Evolutionary conservation across 352 stramenopile species (phyloP).

Genomic region (Phytopythium vexans): DNA sequence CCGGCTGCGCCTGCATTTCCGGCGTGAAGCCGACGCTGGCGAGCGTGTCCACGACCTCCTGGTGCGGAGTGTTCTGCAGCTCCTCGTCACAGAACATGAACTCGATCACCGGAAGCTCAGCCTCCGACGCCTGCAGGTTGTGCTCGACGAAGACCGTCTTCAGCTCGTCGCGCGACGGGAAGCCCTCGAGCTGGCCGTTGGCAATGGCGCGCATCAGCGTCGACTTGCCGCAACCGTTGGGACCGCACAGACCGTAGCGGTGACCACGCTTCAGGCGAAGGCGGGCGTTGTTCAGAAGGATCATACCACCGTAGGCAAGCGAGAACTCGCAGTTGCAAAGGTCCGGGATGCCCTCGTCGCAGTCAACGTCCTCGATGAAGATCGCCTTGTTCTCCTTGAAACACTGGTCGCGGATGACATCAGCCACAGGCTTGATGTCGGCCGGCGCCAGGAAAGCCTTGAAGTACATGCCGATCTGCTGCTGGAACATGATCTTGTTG

Average conservation of each 20-base stretch:
- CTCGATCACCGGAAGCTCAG: slow-evolving; percentile 80
- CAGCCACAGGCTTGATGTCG: slow-evolving; percentile 62
- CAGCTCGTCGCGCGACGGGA: slow-evolving; percentile 93
- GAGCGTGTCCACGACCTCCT: slow-evolving; percentile 92
- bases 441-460: slow-evolving; percentile 70
- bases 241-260: slow-evolving; percentile 94
- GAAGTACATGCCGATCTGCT: slow-evolving; percentile 90
- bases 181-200: slow-evolving; percentile 95
- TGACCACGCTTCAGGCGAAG: slow-evolving; percentile 90
- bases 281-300: slow-evolving; percentile 90
- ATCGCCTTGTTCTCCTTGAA: slow-evolving; percentile 91
- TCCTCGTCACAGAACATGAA: slow-evolving; percentile 89
- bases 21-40: slow-evolving; percentile 91
- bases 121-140: slow-evolving; percentile 92
- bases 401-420: slow-evolving; percentile 79
- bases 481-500: slow-evolving; percentile 93
- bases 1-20: slow-evolving; percentile 91
- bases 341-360: slow-evolving; percentile 96
- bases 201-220: slow-evolving; percentile 97
- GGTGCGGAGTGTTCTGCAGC: slow-evolving; percentile 83
- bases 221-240: slow-evolving; percentile 93
- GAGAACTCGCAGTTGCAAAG: slow-evolving; percentile 99
- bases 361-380: slow-evolving; percentile 95
- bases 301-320: slow-evolving; percentile 94
- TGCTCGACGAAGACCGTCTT: slow-evolving; percentile 97